phyloP scores from a whole-genome alignment of 805 yeast species.

The Yarrowia deformans region DNA sequence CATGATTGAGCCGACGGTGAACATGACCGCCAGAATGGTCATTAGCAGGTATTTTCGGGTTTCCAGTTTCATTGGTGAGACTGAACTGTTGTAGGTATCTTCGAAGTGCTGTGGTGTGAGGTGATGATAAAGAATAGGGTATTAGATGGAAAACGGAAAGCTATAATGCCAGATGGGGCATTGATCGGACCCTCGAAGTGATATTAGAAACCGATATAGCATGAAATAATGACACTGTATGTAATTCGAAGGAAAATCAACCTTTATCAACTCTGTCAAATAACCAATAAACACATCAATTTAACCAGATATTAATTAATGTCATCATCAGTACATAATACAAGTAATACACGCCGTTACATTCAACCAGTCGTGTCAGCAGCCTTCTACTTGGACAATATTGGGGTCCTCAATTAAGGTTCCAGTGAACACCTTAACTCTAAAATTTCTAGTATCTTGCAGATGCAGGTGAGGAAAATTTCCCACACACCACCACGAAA shows the following conservation, averaged over 20 bases:
- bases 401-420: neutral
- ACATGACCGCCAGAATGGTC: slow-evolving; percentile 17
- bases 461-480: slow-evolving; percentile 9
- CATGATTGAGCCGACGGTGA: slow-evolving; percentile 15
- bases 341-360: neutral
- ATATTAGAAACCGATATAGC: no score
- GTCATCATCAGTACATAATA: neutral
- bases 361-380: neutral
- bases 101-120: neutral
- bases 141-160: neutral
- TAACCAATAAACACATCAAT: neutral
- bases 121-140: neutral
- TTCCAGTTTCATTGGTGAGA: slow-evolving; percentile 1
- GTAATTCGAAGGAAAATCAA: neutral
- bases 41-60: slow-evolving; percentile 12
- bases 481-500: slow-evolving; percentile 41
- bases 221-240: no score
- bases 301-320: no score
- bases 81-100: neutral
- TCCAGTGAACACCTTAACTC: slow-evolving; percentile 6
- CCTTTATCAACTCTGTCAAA: neutral
- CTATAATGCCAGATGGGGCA: no score
- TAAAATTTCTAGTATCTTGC: slow-evolving; percentile 33
- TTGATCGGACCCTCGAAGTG: no score
- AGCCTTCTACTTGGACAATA: no score